A percentile compares a stretch with the other conserved stretches of the same genome.
Conservation (phyloP, 495 filamentous ascomycete genomes). For the Trichoderma parareesei region DNA sequence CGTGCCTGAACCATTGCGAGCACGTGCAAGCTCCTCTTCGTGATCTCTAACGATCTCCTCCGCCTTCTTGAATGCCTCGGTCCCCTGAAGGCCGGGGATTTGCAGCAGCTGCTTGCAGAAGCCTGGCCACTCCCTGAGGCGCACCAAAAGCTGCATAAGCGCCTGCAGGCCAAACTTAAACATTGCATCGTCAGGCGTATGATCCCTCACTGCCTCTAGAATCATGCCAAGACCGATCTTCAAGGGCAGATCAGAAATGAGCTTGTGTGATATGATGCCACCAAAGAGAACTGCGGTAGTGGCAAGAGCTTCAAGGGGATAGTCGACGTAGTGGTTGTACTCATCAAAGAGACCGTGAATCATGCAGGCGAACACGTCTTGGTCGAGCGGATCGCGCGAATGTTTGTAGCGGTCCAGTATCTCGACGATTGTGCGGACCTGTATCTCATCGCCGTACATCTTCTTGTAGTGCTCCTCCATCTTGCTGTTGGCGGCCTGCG, state of each 20-base stretch:
- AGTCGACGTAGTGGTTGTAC: slow-evolving; percentile 88
- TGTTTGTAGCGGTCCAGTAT: slow-evolving; percentile 76
- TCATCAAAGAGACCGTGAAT: slow-evolving; percentile 97
- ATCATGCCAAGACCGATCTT: slow-evolving; percentile 94
- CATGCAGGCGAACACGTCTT: slow-evolving; percentile 97
- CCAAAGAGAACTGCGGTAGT: slow-evolving; percentile 96
- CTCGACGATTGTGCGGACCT: slow-evolving; percentile 71
- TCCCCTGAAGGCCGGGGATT: slow-evolving; percentile 72
- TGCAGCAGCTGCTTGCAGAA: slow-evolving; percentile 77
- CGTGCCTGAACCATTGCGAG: slow-evolving; percentile 34
- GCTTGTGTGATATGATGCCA: slow-evolving; percentile 85
- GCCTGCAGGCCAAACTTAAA: slow-evolving; percentile 98
- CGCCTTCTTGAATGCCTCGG: slow-evolving; percentile 72
- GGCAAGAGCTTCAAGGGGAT: slow-evolving; percentile 86
- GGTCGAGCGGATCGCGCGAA: slow-evolving; percentile 71
- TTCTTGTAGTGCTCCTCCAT: slow-evolving; percentile 97
- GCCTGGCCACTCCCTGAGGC: slow-evolving; percentile 84
- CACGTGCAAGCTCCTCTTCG: slow-evolving; percentile 39
- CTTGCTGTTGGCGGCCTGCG: slow-evolving; percentile 67
- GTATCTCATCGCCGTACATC: slow-evolving; percentile 85
- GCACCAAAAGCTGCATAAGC: slow-evolving; percentile 71
- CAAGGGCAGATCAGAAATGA: slow-evolving; percentile 82
- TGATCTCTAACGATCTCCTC: slow-evolving; percentile 69
- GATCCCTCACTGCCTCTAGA: slow-evolving; percentile 82
- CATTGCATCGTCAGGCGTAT: slow-evolving; percentile 74